Evolutionary conservation across 257 asterid genomes (phyloP).

Genomic region (Handroanthus guayacan): DNA sequence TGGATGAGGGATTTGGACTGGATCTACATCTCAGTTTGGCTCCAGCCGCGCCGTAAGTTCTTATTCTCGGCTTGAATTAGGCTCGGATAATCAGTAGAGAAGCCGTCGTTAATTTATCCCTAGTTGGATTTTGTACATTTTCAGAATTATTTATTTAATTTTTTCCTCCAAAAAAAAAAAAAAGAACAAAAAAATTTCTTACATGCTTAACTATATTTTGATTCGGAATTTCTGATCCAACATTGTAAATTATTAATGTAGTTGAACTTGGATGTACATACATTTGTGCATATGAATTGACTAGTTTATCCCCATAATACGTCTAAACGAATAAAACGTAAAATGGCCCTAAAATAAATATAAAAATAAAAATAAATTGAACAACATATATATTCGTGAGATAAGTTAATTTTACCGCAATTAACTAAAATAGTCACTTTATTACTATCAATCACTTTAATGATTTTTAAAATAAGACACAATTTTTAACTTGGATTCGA

Average conservation of each 20-base stretch:
- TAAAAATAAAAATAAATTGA: not conserved
- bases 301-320: not conserved
- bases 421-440: no score
- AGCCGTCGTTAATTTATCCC: constrained; percentile 32
- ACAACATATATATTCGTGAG: no score
- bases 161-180: constrained; percentile 32
- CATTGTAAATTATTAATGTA: constrained; percentile 35
- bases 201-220: not conserved
- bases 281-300: constrained; percentile 26
- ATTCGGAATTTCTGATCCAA: constrained; percentile 22
- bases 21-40: constrained; percentile 93
- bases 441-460: constrained; percentile 17
- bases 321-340: not conserved
- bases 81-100: constrained; percentile 16
- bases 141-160: constrained; percentile 58
- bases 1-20: constrained; percentile 81
- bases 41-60: constrained; percentile 75
- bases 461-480: constrained; percentile 21
- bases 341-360: not conserved
- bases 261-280: constrained; percentile 41
- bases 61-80: not conserved
- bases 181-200: constrained; percentile 1
- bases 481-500: not conserved
- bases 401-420: no score
- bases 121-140: constrained; percentile 54